Evolutionary conservation across 106 monocot genomes (phyloP).

Genomic region (Apostasia ramifera): DNA sequence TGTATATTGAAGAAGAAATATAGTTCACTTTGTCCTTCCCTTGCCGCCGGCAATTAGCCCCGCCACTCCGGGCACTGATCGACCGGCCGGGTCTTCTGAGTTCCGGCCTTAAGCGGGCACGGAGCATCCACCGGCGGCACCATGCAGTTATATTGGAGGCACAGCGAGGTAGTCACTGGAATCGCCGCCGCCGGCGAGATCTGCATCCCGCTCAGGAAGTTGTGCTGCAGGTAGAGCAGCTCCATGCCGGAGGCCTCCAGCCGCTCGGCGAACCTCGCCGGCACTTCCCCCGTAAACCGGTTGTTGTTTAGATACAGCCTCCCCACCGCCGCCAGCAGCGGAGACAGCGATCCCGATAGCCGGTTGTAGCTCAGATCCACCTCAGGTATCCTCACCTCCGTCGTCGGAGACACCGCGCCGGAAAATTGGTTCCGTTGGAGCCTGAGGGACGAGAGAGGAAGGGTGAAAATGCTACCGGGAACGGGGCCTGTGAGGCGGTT

Average conservation of each 20-base stretch:
- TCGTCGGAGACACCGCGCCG: conserved; percentile 25
- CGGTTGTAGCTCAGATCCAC: conserved; percentile 75
- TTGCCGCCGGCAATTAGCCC: conserved; percentile 13
- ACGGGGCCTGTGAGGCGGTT: conserved; percentile 48
- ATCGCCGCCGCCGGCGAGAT: conserved; percentile 51
- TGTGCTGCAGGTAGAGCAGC: conserved; percentile 71
- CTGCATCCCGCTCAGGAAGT: conserved; percentile 62
- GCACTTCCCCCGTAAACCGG: conserved; percentile 57
- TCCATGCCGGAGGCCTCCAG: conserved; percentile 47
- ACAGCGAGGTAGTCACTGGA: conserved; percentile 42
- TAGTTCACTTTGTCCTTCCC: too few relatives aligned
- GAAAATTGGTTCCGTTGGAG: conserved; percentile 53
- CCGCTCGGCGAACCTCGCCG: conserved; percentile 43
- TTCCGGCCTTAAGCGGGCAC: conserved; percentile 65
- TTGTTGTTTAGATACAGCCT: conserved; percentile 70
- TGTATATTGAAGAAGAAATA: too few relatives aligned
- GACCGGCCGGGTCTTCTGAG: conserved; percentile 37
- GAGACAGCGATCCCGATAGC: conserved; percentile 39
- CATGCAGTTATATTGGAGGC: conserved; percentile 77
- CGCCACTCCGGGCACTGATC: conserved; percentile 73
- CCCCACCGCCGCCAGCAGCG: conserved; percentile 43
- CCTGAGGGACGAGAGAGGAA: conserved; percentile 32
- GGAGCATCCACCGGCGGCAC: conserved; percentile 58
- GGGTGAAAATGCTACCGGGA: conserved; percentile 33
- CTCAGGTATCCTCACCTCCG: conserved; percentile 34